Conservation (phyloP, 495 filamentous ascomycete genomes). For the Aspergillus asperescens region DNA sequence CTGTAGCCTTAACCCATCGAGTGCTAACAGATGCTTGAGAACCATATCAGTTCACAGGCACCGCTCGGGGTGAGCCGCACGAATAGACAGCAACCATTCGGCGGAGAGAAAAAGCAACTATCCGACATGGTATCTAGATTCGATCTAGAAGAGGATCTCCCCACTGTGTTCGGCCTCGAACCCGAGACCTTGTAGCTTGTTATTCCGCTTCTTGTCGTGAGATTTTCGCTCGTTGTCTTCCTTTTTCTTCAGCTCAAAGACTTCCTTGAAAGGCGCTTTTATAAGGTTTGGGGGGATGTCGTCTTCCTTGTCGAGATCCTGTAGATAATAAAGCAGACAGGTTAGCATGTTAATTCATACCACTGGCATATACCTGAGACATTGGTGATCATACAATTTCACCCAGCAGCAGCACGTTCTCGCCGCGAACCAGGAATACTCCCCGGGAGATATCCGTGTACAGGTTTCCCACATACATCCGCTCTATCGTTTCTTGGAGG, state of each 20-base stretch:
- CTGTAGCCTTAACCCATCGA: not conserved
- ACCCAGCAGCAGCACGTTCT: conserved; percentile 86
- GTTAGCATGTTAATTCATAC: not conserved
- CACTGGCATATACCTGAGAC: not conserved
- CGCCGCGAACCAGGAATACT: conserved; percentile 83
- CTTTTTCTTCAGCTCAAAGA: conserved; percentile 66
- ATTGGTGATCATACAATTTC: conserved; percentile 62
- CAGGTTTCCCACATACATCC: conserved; percentile 65
- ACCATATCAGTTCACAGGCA: not conserved
- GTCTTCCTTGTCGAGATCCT: conserved; percentile 93
- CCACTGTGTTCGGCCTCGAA: conserved; percentile 85
- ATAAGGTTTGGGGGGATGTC: conserved; percentile 67
- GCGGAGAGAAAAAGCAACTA: conserved; percentile 5
- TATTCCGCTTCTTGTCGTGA: conserved; percentile 62
- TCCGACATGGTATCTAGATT: not conserved
- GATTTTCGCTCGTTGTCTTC: conserved; percentile 61
- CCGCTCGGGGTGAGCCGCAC: not conserved
- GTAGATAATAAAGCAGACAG: conserved; percentile 9
- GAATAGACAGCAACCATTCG: not conserved
- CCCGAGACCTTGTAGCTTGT: conserved; percentile 65
- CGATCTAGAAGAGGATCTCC: conserved; percentile 59
- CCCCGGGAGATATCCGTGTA: conserved; percentile 80
- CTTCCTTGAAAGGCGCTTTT: conserved; percentile 60
- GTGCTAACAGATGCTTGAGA: not conserved
- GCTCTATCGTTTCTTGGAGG: conserved; percentile 83